Evolutionary conservation across 495 filamentous ascomycete species (phyloP).

Genomic region (Tetracladium setigerum): DNA sequence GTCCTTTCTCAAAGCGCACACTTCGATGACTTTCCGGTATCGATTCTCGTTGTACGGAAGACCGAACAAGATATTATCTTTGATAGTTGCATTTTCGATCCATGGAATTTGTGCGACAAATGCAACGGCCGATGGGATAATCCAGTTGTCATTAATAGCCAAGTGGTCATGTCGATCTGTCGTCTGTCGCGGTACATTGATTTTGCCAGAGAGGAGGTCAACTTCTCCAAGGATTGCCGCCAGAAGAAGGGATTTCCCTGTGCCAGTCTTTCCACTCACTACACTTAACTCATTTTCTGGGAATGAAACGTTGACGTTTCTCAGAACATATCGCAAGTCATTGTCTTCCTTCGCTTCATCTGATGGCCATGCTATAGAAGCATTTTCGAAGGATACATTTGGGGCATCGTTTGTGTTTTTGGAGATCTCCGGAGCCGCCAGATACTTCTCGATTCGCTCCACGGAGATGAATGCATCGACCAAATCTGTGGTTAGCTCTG

Average conservation of each 20-base stretch:
- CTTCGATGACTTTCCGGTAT: constrained; percentile 49
- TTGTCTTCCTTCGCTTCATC: neutral
- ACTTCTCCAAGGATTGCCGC: constrained; percentile 50
- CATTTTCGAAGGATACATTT: constrained; percentile 15
- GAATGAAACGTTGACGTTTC: constrained; percentile 17
- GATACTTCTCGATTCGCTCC: constrained; percentile 15
- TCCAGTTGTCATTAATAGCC: constrained; percentile 43
- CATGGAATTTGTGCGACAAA: constrained; percentile 45
- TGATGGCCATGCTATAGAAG: constrained; percentile 11
- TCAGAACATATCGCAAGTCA: constrained; percentile 12
- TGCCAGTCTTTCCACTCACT: constrained; percentile 46
- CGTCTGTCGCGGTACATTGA: constrained; percentile 33
- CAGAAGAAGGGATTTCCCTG: constrained; percentile 52
- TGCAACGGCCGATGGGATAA: constrained; percentile 36
- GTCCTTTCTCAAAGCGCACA: constrained; percentile 58
- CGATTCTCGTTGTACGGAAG: constrained; percentile 35
- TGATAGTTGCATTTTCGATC: constrained; percentile 46
- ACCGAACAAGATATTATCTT: constrained; percentile 52
- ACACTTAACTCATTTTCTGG: constrained; percentile 15
- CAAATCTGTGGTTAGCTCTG: constrained; percentile 13
- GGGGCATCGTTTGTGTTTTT: constrained; percentile 11
- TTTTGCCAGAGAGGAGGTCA: constrained; percentile 37
- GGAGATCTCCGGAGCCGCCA: constrained; percentile 7
- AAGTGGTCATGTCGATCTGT: constrained; percentile 33
- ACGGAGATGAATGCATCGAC: constrained; percentile 13